Base-by-base conservation (phyloP, 495 filamentous ascomycete genomes). In the Podospora anserina region DNA sequence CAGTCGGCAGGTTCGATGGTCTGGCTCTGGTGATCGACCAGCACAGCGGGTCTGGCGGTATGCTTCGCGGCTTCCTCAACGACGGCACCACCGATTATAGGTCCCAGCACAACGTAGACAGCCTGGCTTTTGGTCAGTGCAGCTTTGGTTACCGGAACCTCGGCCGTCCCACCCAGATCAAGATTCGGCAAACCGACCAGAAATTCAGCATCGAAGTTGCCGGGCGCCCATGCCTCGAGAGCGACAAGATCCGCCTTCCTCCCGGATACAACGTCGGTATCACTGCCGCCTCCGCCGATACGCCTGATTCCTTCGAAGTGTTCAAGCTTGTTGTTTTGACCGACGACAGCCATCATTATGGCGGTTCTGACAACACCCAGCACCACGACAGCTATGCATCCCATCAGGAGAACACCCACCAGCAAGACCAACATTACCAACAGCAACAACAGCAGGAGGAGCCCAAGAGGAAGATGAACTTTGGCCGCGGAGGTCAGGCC, bases 91-190 rank as follows among this genome's bases (percentile, higher is more conserved):
- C 82, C 68, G 91, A 95, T 76, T 97, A 91, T 84, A 91, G 88
- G 74, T 84, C 84, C 61, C 91, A 94, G 75, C 85, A 88, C 68
- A 89, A 85, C 72, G 88, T 96, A 4, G 93, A 97, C 78, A 89
- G 84, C 70, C 84, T 97, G 58, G 91, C 96, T 39, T 99, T 99
- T 75, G 95, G 93, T 27, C 92, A 97, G 79, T 99, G 95, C 81
- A 87, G 90, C 70, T 96, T 94, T 74, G 72, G 88, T 39, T 99
- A 97, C 82, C 91, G 95, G 64, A 99, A 99, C 80, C 82, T 95
- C 23, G 95, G 95, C 18, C 87, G 92, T 13, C 88, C 92, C 34
- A 91, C 90, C 55, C 84, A 90, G 65, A 78, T 99, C 66, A 88
- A 90, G 75, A 72, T 99, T 72, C 87, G 85, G 72, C 89, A 92